Conservation (phyloP, 75 land plant genomes). For the Sequoia sempervirens region DNA sequence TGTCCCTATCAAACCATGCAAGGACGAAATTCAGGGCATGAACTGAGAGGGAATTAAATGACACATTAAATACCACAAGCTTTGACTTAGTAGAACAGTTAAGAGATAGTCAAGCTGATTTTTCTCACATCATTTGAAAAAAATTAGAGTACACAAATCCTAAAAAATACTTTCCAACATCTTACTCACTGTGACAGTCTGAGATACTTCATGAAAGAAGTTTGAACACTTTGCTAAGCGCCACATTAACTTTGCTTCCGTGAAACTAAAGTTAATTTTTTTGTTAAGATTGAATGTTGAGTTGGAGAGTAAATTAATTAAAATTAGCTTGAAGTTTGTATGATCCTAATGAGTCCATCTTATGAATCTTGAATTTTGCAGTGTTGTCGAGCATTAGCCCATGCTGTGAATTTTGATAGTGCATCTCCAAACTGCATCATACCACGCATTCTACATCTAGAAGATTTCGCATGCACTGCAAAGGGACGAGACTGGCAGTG, state of each 20-base stretch:
- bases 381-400: slow-evolving; percentile 71
- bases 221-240: neutral
- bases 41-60: too few species aligned
- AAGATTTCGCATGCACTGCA: slow-evolving; percentile 34
- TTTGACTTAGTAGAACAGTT: neutral
- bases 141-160: neutral
- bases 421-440: slow-evolving; percentile 52
- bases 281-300: neutral
- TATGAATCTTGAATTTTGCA: slow-evolving; percentile 45
- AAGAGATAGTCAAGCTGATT: neutral
- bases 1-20: neutral
- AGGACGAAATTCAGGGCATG: neutral
- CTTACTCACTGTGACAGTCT: neutral
- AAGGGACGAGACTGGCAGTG: slow-evolving; percentile 53
- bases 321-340: neutral
- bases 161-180: neutral
- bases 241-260: neutral
- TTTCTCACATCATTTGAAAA: too few species aligned
- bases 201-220: neutral
- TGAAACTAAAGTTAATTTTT: neutral
- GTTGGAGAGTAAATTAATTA: neutral
- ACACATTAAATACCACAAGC: neutral
- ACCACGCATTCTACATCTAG: slow-evolving; percentile 75
- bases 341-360: slow-evolving; percentile 22
- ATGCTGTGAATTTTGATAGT: slow-evolving; percentile 43